Evolutionary conservation across 345 rosid genomes (phyloP).

Genomic region (Leavenworthia alabamica): DNA sequence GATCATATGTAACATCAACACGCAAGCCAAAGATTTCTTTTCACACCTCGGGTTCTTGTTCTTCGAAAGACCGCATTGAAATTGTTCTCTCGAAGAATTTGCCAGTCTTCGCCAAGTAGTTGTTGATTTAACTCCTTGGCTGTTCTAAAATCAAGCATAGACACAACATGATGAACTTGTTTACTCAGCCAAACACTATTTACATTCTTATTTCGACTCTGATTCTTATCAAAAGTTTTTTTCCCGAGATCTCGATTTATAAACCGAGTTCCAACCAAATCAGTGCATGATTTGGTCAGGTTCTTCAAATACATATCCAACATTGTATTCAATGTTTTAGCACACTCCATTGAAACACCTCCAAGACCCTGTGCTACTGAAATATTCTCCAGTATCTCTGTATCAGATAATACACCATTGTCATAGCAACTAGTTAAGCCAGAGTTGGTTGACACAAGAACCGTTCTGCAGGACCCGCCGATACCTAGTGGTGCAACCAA

Average conservation of each 20-base stretch:
- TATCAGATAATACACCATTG: conserved; percentile 49
- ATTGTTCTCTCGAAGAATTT: conserved; percentile 72
- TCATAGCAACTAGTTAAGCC: conserved; percentile 51
- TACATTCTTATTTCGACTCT: conserved; percentile 46
- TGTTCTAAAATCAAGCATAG: conserved; percentile 78
- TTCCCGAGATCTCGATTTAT: conserved; percentile 31
- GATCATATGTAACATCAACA: conserved; percentile 11
- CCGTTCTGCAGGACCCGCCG: conserved; percentile 50
- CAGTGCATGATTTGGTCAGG: conserved; percentile 60
- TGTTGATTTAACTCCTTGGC: conserved; percentile 93
- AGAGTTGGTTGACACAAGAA: conserved; percentile 36
- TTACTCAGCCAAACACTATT: conserved; percentile 71
- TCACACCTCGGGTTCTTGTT: conserved; percentile 34
- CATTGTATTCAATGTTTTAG: conserved; percentile 62
- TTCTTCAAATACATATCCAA: conserved; percentile 77
- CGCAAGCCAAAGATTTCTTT: conserved; percentile 2
- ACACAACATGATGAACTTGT: conserved; percentile 51
- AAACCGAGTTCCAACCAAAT: conserved; percentile 54
- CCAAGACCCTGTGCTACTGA: conserved; percentile 71
- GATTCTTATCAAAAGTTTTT: conserved; percentile 50
- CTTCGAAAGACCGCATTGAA: conserved; percentile 57
- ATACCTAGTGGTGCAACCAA: conserved; percentile 69
- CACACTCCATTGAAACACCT: conserved; percentile 84
- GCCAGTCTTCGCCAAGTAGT: conserved; percentile 95
- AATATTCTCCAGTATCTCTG: conserved; percentile 67